A percentile compares a stretch with the other conserved stretches of the same genome.
phyloP scores from a whole-genome alignment of 1,139 yeast species.

The Geotrichum carabidarum region DNA sequence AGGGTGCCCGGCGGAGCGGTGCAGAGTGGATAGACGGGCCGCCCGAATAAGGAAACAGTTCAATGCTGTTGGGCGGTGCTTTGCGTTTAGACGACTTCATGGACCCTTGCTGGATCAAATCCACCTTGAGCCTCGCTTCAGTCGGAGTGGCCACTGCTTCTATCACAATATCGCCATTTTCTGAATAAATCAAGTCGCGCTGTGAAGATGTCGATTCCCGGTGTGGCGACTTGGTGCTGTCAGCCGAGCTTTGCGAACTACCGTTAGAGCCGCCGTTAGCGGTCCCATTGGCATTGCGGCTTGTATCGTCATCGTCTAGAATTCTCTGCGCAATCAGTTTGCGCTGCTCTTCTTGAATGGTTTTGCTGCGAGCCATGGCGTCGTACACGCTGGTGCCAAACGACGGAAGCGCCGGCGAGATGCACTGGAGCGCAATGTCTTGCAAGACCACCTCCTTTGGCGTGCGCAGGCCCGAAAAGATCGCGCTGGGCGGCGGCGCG shows the following conservation, averaged over 20 bases:
- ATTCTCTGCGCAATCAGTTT: constrained; percentile 32
- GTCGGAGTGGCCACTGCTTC: constrained; percentile 21
- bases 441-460: constrained; percentile 35
- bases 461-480: constrained; percentile 26
- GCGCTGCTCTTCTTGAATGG: constrained; percentile 37
- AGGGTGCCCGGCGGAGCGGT: constrained; percentile 18
- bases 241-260: neutral
- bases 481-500: constrained; percentile 14
- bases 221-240: neutral
- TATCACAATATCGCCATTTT: constrained; percentile 17
- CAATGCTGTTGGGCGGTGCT: constrained; percentile 12
- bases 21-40: constrained; percentile 20
- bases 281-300: neutral
- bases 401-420: constrained; percentile 40
- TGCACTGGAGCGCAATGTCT: constrained; percentile 39
- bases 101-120: neutral
- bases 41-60: constrained; percentile 10
- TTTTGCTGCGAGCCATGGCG: constrained; percentile 17
- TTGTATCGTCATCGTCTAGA: constrained; percentile 2
- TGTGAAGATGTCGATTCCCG: neutral
- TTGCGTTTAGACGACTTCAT: constrained; percentile 10
- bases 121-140: constrained; percentile 5
- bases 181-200: constrained; percentile 15
- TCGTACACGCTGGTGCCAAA: constrained; percentile 20
- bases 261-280: neutral